phyloP scores from a whole-genome alignment of 2,329 filamentous ascomycete genomes.

The Venturiaceae sp. region DNA sequence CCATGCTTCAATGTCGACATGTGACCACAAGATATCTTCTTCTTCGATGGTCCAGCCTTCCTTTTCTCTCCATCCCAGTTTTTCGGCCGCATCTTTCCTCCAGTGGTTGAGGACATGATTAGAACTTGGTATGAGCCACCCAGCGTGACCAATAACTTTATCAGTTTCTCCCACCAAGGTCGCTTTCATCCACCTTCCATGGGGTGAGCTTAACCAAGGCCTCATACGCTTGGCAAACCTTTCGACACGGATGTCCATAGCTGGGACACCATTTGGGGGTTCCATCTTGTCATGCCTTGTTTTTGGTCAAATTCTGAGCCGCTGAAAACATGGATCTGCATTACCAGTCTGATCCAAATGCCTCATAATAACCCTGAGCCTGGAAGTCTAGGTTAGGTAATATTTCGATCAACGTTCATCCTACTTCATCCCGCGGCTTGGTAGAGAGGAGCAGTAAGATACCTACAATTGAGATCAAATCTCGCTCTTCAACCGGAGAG shows the following conservation, averaged over 20 bases:
- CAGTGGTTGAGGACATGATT: background rate
- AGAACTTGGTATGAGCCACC: background rate
- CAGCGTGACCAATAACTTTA: background rate
- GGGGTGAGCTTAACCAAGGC: background rate
- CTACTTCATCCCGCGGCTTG: background rate
- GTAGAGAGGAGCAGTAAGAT: background rate
- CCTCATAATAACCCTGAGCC: background rate
- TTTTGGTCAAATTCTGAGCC: background rate
- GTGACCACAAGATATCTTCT: background rate
- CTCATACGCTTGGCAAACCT: background rate
- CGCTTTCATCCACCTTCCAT: conserved; percentile 3
- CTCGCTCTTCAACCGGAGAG: background rate
- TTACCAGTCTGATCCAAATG: background rate
- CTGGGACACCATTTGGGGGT: background rate
- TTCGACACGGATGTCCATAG: background rate
- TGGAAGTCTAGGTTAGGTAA: background rate
- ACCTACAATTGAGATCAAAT: background rate
- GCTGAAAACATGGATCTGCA: background rate
- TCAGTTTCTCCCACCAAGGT: background rate
- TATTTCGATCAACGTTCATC: too few species aligned
- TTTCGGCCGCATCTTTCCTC: background rate
- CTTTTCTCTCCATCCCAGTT: background rate
- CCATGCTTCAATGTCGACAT: conserved; percentile 2
- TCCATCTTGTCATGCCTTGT: conserved; percentile 4
- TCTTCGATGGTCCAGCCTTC: background rate